These are phyloP conservation scores for Physcomitrellopsis africana DNA, from an alignment of 225 moss, liverwort and hornwort genomes.

Conservation along the genomic window DNA sequence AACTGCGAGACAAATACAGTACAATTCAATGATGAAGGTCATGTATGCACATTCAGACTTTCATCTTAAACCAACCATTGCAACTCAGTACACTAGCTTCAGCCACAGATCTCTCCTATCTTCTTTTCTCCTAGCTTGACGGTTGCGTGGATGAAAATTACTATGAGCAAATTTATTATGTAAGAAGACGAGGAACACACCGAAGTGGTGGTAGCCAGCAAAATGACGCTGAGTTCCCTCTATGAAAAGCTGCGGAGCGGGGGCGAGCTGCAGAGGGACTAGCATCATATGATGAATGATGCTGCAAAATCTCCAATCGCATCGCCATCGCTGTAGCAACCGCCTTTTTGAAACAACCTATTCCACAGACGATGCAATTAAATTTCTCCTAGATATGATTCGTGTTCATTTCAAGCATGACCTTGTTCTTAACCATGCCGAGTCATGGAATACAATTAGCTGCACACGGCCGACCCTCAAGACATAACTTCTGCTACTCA, in stretches of 20 bases:
- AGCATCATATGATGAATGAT: slow-evolving; percentile 25
- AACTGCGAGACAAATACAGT: neutral
- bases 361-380: slow-evolving; percentile 21
- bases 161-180: neutral
- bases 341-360: slow-evolving; percentile 27
- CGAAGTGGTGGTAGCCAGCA: slow-evolving; percentile 32
- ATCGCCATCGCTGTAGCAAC: slow-evolving; percentile 42
- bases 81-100: neutral
- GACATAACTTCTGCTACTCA: neutral
- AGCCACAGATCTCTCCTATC: slow-evolving; percentile 2
- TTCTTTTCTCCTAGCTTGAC: neutral
- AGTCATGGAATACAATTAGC: neutral
- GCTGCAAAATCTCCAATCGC: slow-evolving; percentile 44
- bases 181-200: slow-evolving; percentile 30
- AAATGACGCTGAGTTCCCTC: slow-evolving; percentile 11
- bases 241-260: slow-evolving; percentile 4
- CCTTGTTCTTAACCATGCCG: neutral
- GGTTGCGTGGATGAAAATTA: neutral
- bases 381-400: neutral
- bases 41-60: neutral
- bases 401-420: neutral
- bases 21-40: slow-evolving; percentile 12
- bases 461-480: neutral
- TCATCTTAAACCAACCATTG: neutral
- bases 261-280: slow-evolving; percentile 22